A percentile compares a stretch with the other conserved stretches of the same genome.
These are phyloP conservation scores for Neopestalotiopsis sp. DNA, from an alignment of 2,329 filamentous ascomycete genomes.

Conservation along the genomic window DNA sequence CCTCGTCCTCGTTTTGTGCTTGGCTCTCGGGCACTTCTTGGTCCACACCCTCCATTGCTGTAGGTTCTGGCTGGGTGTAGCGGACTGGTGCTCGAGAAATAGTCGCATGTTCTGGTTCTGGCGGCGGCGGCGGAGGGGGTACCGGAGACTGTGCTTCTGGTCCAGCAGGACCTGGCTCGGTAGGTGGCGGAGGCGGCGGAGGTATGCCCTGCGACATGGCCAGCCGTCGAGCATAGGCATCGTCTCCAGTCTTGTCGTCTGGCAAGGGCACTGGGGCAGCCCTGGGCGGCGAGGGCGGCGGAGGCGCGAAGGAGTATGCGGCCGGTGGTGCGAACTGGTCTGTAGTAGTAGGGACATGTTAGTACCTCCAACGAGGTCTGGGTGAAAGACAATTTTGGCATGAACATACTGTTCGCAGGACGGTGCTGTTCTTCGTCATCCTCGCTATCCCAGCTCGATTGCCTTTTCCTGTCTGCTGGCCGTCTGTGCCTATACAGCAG, in stretches of 20 bases:
- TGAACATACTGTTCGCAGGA: slow-evolving; percentile 26
- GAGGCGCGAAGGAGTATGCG: slow-evolving; percentile 63
- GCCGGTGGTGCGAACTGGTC: slow-evolving; percentile 66
- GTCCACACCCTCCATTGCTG: slow-evolving; percentile 45
- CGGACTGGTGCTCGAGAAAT: slow-evolving; percentile 82
- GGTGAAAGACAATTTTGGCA: neutral
- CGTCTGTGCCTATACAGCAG: slow-evolving; percentile 74
- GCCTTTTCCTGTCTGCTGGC: slow-evolving; percentile 46
- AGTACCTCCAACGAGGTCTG: neutral
- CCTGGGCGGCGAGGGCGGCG: slow-evolving; percentile 55
- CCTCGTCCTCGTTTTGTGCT: slow-evolving; percentile 13
- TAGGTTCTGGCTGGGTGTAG: slow-evolving; percentile 61
- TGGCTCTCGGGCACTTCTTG: slow-evolving; percentile 36
- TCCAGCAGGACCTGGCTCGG: slow-evolving; percentile 35
- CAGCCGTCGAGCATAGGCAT: slow-evolving; percentile 70
- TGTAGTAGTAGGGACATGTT: slow-evolving; percentile 29
- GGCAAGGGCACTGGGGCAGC: slow-evolving; percentile 43
- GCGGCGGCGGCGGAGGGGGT: slow-evolving; percentile 32
- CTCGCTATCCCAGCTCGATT: slow-evolving; percentile 39
- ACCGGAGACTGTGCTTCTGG: slow-evolving; percentile 19
- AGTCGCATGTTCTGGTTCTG: slow-evolving; percentile 52
- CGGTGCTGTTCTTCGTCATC: slow-evolving; percentile 41
- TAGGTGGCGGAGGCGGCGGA: slow-evolving; percentile 35
- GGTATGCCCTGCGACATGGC: slow-evolving; percentile 56
- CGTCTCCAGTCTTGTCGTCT: slow-evolving; percentile 70